phyloP scores from a whole-genome alignment of 257 asterid genomes.

The Vinca minor region DNA sequence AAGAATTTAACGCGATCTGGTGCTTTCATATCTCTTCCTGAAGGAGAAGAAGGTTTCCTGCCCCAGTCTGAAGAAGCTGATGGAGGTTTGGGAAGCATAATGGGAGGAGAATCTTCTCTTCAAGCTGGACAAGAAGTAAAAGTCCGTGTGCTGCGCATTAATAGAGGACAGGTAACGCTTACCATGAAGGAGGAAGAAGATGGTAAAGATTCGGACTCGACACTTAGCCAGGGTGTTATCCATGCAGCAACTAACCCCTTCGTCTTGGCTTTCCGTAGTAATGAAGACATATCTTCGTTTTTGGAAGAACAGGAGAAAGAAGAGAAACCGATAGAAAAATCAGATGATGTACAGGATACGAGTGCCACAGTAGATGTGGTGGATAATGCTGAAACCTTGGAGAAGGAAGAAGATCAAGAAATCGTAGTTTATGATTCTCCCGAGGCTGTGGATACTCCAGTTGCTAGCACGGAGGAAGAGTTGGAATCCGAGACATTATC shows the following conservation, averaged over 20 bases:
- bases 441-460: conserved; percentile 19
- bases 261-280: conserved; percentile 61
- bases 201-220: conserved; percentile 43
- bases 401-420: conserved; percentile 11
- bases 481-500: conserved; percentile 30
- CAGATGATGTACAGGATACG: conserved; percentile 10
- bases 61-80: conserved; percentile 68
- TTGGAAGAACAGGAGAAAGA: conserved; percentile 54
- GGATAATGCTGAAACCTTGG: conserved; percentile 8
- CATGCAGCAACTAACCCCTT: conserved; percentile 81
- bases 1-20: conserved; percentile 72
- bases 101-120: conserved; percentile 69
- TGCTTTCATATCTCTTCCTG: conserved; percentile 84
- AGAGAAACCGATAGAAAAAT: conserved; percentile 25
- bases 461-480: conserved; percentile 25
- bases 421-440: conserved; percentile 14
- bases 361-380: background rate
- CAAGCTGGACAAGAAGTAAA: conserved; percentile 77
- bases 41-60: conserved; percentile 95
- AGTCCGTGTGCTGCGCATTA: conserved; percentile 75
- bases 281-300: conserved; percentile 59
- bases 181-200: conserved; percentile 85
- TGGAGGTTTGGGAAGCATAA: conserved; percentile 50
- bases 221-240: conserved; percentile 47
- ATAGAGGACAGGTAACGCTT: conserved; percentile 70